These are phyloP conservation scores for Lasiodiplodia sp. DNA, from an alignment of 2,329 filamentous ascomycete genomes.

Conservation along the genomic window DNA sequence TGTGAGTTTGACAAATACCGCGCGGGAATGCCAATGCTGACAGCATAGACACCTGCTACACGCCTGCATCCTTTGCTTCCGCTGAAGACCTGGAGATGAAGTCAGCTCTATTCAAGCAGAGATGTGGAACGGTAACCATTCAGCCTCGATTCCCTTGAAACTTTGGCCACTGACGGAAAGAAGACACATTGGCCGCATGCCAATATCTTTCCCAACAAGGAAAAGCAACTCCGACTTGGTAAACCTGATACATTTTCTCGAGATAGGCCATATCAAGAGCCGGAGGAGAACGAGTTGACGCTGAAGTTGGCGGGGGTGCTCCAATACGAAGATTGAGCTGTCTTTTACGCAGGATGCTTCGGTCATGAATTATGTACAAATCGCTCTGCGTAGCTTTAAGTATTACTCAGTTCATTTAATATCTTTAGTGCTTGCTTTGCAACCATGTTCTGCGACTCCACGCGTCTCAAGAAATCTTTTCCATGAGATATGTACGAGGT, in stretches of 20 bases:
- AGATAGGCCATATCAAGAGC: conserved; percentile 11
- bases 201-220: conserved; percentile 18
- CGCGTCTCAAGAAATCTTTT: conserved; percentile 23
- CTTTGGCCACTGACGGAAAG: not conserved
- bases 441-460: conserved; percentile 31
- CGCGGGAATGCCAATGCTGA: not conserved
- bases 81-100: conserved; percentile 33
- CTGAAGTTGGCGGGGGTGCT: conserved; percentile 18
- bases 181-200: conserved; percentile 29
- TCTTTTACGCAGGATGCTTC: not conserved
- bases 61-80: conserved; percentile 19
- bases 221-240: not conserved
- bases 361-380: not conserved
- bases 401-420: conserved; percentile 26
- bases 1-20: conserved; percentile 5
- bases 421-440: conserved; percentile 30
- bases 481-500: conserved; percentile 22
- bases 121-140: conserved; percentile 14
- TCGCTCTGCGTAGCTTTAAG: not conserved
- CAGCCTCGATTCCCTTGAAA: no score
- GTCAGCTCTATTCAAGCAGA: conserved; percentile 32
- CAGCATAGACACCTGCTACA: conserved; percentile 20
- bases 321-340: conserved; percentile 35
- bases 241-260: conserved; percentile 2
- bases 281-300: conserved; percentile 11